Evolutionary conservation across 225 moss, liverwort and hornwort species (phyloP).

Genomic region (Asterella californica): DNA sequence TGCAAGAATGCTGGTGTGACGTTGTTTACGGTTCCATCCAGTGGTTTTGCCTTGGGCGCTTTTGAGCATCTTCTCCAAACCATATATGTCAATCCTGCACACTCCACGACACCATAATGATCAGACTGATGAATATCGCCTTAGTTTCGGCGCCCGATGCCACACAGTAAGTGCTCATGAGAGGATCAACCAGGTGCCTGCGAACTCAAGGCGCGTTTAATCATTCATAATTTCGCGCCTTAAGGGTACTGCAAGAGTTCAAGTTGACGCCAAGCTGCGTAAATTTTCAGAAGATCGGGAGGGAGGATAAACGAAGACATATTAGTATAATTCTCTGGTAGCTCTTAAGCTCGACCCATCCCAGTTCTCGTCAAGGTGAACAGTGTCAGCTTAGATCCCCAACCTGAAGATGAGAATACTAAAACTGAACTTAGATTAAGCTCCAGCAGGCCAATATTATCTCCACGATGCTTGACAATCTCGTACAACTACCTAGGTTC

Average conservation of each 20-base stretch:
- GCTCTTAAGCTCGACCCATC: no score
- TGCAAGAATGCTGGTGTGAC: constrained; percentile 14
- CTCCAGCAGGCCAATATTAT: neutral
- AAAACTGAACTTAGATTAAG: neutral
- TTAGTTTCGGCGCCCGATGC: neutral
- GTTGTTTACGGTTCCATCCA: constrained; percentile 82
- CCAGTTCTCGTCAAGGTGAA: no score
- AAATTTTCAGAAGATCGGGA: no score
- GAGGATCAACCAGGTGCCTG: no score
- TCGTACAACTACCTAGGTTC: neutral
- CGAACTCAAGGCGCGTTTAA: no score
- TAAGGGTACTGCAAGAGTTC: neutral
- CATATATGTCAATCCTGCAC: constrained; percentile 84
- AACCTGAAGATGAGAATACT: neutral
- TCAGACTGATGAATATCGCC: neutral
- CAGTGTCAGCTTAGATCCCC: no score
- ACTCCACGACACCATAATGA: neutral
- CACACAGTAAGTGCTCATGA: neutral
- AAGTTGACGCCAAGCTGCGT: neutral
- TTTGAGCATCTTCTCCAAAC: constrained; percentile 59
- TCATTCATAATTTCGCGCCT: no score
- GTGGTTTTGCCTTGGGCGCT: constrained; percentile 55
- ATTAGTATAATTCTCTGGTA: no score
- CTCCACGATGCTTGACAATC: neutral
- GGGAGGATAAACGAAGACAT: no score